phyloP scores from a whole-genome alignment of 1,139 yeast genomes.

The Diutina rugosa region DNA sequence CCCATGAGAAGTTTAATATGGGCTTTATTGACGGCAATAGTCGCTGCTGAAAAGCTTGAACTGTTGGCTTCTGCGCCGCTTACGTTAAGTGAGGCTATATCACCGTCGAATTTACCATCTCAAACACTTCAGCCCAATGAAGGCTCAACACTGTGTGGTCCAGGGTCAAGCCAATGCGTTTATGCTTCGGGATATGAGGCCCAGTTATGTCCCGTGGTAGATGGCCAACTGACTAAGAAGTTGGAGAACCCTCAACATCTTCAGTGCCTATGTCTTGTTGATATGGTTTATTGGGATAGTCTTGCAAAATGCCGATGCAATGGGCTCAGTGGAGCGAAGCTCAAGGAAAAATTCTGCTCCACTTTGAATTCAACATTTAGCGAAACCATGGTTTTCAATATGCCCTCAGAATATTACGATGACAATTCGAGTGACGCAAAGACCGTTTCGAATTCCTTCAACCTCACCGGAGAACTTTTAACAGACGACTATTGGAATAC shows the following conservation, averaged over 20 bases:
- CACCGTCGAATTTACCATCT: background rate
- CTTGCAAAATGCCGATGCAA: background rate
- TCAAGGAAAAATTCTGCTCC: background rate
- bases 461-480: background rate
- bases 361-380: background rate
- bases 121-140: background rate
- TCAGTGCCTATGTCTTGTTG: background rate
- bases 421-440: background rate
- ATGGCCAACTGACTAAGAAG: background rate
- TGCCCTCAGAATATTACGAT: background rate
- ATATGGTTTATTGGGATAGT: background rate
- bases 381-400: background rate
- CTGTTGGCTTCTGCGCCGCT: background rate
- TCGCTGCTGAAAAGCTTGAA: background rate
- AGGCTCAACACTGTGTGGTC: background rate
- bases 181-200: background rate
- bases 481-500: background rate
- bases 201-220: background rate
- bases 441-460: background rate
- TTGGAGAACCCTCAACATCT: background rate
- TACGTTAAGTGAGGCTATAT: background rate
- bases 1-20: background rate
- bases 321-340: background rate
- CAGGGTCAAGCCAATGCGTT: background rate
- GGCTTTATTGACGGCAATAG: background rate